Conservation (phyloP, 371 early-diverging fungal species). For the Mortierella sp. region DNA sequence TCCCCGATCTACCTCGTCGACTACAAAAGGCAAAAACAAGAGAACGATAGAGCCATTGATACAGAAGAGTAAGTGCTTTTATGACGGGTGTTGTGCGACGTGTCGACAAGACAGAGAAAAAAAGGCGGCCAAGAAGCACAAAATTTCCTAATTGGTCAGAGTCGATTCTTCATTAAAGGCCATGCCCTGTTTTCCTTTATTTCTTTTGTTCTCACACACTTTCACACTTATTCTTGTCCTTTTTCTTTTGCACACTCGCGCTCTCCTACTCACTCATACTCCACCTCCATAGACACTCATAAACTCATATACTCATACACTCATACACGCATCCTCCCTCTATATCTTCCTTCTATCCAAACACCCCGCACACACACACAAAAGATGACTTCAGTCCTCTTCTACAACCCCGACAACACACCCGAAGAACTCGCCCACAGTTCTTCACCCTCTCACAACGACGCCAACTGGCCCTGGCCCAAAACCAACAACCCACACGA, state of each 20-base stretch:
- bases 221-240: background rate
- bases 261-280: background rate
- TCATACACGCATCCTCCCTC: background rate
- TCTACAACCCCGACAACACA: background rate
- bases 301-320: background rate
- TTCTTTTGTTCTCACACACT: background rate
- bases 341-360: background rate
- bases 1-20: background rate
- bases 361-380: background rate
- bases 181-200: background rate
- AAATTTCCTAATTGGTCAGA: background rate
- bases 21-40: conserved; percentile 10
- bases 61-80: too few species aligned
- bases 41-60: background rate
- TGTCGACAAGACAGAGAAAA: background rate
- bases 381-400: background rate
- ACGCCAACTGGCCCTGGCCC: background rate
- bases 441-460: background rate
- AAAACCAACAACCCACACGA: background rate
- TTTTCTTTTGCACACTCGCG: background rate
- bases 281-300: background rate
- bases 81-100: too few species aligned
- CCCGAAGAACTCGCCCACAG: background rate
- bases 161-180: background rate
- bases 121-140: background rate